Percentiles rank a stretch among this genome's conserved stretches.
These are phyloP conservation scores for Podospora didyma DNA, from an alignment of 495 filamentous ascomycete genomes.

Conservation along the genomic window DNA sequence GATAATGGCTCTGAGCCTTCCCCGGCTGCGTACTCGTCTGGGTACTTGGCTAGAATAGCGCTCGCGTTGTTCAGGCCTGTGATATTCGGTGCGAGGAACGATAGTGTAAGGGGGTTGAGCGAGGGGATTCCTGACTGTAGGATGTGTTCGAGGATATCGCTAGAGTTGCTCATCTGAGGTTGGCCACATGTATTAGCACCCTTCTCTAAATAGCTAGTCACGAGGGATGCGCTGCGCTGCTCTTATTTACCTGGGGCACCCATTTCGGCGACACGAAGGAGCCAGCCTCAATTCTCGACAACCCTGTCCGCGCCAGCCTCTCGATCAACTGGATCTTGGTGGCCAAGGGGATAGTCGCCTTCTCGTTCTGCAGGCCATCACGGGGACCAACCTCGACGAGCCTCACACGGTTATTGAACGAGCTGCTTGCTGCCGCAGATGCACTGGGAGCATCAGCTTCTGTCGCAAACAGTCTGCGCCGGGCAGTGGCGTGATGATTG, in stretches of 20 bases:
- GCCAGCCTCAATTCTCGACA: slow-evolving; percentile 87
- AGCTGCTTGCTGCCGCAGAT: not conserved
- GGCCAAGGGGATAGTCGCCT: slow-evolving; percentile 68
- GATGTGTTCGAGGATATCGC: slow-evolving; percentile 73
- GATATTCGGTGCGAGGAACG: slow-evolving; percentile 88
- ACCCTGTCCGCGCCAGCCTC: slow-evolving; percentile 75
- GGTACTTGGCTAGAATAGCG: slow-evolving; percentile 35
- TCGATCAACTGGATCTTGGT: slow-evolving; percentile 86
- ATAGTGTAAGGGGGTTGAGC: slow-evolving; percentile 70
- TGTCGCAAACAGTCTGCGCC: not conserved
- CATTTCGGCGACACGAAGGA: slow-evolving; percentile 96
- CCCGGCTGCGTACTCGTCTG: slow-evolving; percentile 36
- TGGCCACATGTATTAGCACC: slow-evolving; percentile 2
- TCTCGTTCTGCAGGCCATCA: slow-evolving; percentile 96
- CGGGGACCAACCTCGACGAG: slow-evolving; percentile 93
- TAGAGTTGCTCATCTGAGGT: slow-evolving; percentile 83
- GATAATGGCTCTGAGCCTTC: not conserved
- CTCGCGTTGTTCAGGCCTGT: slow-evolving; percentile 65
- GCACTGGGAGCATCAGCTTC: not conserved
- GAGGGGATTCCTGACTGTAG: slow-evolving; percentile 65
- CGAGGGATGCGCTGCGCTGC: not conserved
- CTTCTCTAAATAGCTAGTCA: too few species aligned
- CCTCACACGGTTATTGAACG: slow-evolving; percentile 47
- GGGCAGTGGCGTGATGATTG: not conserved
- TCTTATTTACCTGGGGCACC: slow-evolving; percentile 77